Evolutionary conservation across 805 yeast species (phyloP).

Genomic region (Tetrapisispora iriomotensis): DNA sequence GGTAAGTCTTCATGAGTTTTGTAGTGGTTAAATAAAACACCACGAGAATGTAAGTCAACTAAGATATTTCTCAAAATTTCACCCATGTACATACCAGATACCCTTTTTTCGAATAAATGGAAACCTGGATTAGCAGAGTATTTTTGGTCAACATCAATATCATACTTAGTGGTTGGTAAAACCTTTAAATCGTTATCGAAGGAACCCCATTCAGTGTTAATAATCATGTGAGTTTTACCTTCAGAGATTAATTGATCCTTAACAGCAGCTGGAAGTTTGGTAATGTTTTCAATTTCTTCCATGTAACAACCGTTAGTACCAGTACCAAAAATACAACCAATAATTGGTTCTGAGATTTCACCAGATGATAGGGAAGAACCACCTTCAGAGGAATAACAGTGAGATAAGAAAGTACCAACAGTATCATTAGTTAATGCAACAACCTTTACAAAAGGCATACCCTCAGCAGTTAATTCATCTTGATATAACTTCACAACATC

Average conservation of each 20-base stretch:
- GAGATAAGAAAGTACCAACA: slow-evolving; percentile 83
- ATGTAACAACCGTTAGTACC: slow-evolving; percentile 96
- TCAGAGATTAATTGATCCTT: slow-evolving; percentile 31
- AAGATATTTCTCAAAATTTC: slow-evolving; percentile 72
- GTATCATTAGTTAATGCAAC: slow-evolving; percentile 94
- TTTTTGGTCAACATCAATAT: slow-evolving; percentile 53
- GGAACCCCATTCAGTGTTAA: slow-evolving; percentile 98
- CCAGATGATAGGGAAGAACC: slow-evolving; percentile 38
- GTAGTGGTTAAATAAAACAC: slow-evolving; percentile 50
- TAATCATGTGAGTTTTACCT: slow-evolving; percentile 63
- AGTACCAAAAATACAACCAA: slow-evolving; percentile 93
- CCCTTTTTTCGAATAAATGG: slow-evolving; percentile 89
- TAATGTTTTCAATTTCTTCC: slow-evolving; percentile 65
- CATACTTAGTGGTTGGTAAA: slow-evolving; percentile 74
- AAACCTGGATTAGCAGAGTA: slow-evolving; percentile 72
- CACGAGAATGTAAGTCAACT: slow-evolving; percentile 53
- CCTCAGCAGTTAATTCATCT: slow-evolving; percentile 47
- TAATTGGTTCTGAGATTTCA: slow-evolving; percentile 61
- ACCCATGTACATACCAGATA: slow-evolving; percentile 88
- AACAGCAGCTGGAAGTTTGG: slow-evolving; percentile 51
- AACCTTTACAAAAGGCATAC: slow-evolving; percentile 52
- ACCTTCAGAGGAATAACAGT: slow-evolving; percentile 60
- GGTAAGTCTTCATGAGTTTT: slow-evolving; percentile 32
- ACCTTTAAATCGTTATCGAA: slow-evolving; percentile 74
- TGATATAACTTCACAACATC: slow-evolving; percentile 75